Conservation (phyloP, 495 filamentous ascomycete species). For the Chlorociboria aeruginascens region DNA sequence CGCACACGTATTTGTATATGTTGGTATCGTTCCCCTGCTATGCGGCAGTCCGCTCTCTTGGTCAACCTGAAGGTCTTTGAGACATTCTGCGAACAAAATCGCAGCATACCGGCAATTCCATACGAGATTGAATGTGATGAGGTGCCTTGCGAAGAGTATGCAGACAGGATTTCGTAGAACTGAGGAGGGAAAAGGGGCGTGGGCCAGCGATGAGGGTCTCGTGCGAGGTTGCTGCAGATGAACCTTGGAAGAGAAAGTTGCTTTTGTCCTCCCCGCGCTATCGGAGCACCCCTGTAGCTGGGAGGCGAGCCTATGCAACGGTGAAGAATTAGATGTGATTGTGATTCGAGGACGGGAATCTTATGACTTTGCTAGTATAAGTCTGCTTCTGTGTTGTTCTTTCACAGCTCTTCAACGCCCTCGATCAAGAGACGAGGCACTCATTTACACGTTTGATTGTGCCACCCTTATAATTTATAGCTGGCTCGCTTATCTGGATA, state of each 20-base stretch:
- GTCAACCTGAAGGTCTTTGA: conserved; percentile 14
- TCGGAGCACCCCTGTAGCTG: background rate
- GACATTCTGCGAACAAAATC: conserved; percentile 20
- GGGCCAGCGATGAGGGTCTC: background rate
- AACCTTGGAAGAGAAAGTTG: background rate
- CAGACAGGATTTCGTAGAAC: background rate
- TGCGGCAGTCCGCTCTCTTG: conserved; percentile 5
- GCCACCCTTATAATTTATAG: background rate
- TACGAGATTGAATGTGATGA: conserved; percentile 8
- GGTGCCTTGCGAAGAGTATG: background rate
- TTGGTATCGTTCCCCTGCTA: background rate
- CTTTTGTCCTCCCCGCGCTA: background rate
- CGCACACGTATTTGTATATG: conserved; percentile 2
- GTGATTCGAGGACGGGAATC: background rate
- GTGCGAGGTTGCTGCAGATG: background rate
- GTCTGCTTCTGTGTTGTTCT: too few relatives aligned
- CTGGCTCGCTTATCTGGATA: background rate
- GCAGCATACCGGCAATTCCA: conserved; percentile 22
- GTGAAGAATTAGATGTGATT: too few relatives aligned
- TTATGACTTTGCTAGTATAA: background rate
- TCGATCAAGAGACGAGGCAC: too few relatives aligned
- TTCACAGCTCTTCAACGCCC: too few relatives aligned
- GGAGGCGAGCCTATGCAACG: background rate
- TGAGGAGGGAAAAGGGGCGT: background rate
- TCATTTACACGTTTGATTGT: too few relatives aligned